These are phyloP conservation scores for Zoysia pacifica DNA, from an alignment of 176 grass and related monocot genomes.

Conservation along the genomic window DNA sequence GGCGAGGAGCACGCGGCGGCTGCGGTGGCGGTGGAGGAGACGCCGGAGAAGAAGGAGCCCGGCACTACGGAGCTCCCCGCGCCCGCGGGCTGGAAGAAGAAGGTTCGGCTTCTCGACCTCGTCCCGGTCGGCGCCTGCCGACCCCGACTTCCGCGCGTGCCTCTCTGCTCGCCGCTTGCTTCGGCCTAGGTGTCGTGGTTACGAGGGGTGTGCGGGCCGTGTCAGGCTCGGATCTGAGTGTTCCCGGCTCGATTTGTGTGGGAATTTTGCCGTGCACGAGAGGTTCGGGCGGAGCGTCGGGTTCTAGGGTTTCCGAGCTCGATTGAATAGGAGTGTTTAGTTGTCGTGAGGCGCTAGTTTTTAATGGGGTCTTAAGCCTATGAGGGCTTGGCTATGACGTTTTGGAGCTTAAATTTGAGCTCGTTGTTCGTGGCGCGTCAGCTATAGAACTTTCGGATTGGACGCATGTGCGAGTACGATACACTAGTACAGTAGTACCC, in stretches of 20 bases:
- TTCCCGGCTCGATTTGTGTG: neutral
- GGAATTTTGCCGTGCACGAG: neutral
- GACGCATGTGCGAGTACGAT: neutral
- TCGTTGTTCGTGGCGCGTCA: neutral
- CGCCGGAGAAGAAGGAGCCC: conserved; percentile 22
- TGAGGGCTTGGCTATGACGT: neutral
- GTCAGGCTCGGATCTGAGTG: conserved; percentile 5
- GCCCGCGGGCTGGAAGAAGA: conserved; percentile 66
- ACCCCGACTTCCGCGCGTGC: neutral
- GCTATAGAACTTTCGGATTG: neutral
- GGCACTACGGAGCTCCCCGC: conserved; percentile 42
- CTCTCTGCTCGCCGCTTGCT: neutral
- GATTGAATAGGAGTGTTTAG: neutral
- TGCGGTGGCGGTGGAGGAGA: conserved; percentile 28
- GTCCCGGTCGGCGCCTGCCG: neutral
- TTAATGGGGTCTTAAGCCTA: neutral
- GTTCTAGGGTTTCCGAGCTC: conserved; percentile 44
- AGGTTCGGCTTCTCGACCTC: conserved; percentile 34
- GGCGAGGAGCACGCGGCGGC: conserved; percentile 35
- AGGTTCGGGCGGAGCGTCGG: neutral
- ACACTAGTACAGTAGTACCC: neutral
- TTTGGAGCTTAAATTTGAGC: conserved; percentile 14
- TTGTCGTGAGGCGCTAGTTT: neutral
- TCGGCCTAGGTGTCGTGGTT: neutral
- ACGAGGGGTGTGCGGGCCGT: neutral